These are phyloP conservation scores for Trametes hirsuta DNA, from an alignment of 1,284 basidiomycete genomes.

Conservation along the genomic window DNA sequence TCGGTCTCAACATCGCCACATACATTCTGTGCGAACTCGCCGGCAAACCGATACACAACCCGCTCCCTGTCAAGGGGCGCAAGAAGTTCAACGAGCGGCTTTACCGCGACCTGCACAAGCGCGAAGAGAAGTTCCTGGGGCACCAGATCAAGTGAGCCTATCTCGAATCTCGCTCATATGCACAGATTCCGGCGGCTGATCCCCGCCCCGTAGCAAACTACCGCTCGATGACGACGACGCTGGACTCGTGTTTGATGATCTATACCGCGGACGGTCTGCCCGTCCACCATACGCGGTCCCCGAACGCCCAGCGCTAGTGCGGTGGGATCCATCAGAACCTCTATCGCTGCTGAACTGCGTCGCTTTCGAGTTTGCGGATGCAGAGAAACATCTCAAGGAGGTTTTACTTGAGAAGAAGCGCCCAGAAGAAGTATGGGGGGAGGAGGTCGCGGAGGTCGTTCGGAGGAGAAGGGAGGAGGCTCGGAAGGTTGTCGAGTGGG, in stretches of 20 bases:
- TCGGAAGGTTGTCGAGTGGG: conserved; percentile 50
- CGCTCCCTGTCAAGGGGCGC: conserved; percentile 82
- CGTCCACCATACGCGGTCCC: conserved; percentile 78
- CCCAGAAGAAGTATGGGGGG: conserved; percentile 68
- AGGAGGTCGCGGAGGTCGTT: conserved; percentile 59
- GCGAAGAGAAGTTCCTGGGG: conserved; percentile 70
- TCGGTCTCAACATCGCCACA: conserved; percentile 87
- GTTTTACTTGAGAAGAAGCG: conserved; percentile 43
- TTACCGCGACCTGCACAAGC: conserved; percentile 71
- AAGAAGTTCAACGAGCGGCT: conserved; percentile 86
- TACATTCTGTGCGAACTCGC: conserved; percentile 87
- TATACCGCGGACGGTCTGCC: conserved; percentile 79
- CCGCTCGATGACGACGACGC: conserved; percentile 84
- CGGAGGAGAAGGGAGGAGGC: conserved; percentile 55
- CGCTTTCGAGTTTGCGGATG: conserved; percentile 78
- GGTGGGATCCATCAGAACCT: conserved; percentile 75
- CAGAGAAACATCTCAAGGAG: conserved; percentile 65
- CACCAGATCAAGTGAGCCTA: conserved; percentile 33
- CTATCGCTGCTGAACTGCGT: conserved; percentile 79
- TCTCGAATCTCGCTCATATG: background rate
- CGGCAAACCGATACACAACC: conserved; percentile 80
- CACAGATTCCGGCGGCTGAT: background rate
- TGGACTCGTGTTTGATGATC: conserved; percentile 84
- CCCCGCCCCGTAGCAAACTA: conserved; percentile 55
- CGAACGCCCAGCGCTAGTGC: conserved; percentile 69